These are phyloP conservation scores for Teunomyces cretensis DNA, from an alignment of 805 yeast species.

Conservation along the genomic window DNA sequence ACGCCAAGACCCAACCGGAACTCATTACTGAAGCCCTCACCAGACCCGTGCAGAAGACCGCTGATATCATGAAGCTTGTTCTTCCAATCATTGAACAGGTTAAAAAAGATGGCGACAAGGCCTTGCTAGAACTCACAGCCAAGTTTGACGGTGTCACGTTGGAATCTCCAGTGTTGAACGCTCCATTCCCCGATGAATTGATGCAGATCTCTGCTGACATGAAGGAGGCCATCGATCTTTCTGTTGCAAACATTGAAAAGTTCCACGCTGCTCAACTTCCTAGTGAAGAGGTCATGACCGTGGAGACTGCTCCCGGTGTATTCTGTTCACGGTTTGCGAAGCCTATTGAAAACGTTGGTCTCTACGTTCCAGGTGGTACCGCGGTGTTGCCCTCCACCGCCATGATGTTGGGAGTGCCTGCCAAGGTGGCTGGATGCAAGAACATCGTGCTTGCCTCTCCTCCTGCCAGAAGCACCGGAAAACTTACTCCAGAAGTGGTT, in stretches of 20 bases:
- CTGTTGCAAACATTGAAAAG: constrained; percentile 82
- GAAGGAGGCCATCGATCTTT: constrained; percentile 82
- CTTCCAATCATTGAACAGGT: constrained; percentile 86
- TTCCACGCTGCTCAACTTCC: constrained; percentile 94
- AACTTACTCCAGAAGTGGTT: constrained; percentile 92
- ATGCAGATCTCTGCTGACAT: constrained; percentile 74
- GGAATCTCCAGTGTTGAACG: constrained; percentile 68
- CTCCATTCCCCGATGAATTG: constrained; percentile 81
- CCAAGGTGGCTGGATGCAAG: constrained; percentile 94
- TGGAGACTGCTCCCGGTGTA: constrained; percentile 95
- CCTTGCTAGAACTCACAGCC: constrained; percentile 83
- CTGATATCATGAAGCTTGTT: constrained; percentile 90
- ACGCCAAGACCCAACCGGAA: constrained; percentile 38
- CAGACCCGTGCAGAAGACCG: constrained; percentile 94
- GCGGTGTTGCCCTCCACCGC: constrained; percentile 98
- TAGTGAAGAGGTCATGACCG: constrained; percentile 62
- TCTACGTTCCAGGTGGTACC: constrained; percentile 98
- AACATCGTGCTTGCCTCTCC: constrained; percentile 94
- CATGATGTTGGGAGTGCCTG: constrained; percentile 97
- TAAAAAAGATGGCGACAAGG: constrained; percentile 75
- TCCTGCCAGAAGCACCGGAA: constrained; percentile 85
- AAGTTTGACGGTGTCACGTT: constrained; percentile 87
- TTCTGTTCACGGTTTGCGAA: constrained; percentile 91
- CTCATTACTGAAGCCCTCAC: constrained; percentile 61
- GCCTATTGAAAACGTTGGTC: constrained; percentile 91